A percentile compares a stretch with the other conserved stretches of the same genome.
These are phyloP conservation scores for Rhinocladiella similis DNA, from an alignment of 2,329 filamentous ascomycete genomes.

Conservation along the genomic window DNA sequence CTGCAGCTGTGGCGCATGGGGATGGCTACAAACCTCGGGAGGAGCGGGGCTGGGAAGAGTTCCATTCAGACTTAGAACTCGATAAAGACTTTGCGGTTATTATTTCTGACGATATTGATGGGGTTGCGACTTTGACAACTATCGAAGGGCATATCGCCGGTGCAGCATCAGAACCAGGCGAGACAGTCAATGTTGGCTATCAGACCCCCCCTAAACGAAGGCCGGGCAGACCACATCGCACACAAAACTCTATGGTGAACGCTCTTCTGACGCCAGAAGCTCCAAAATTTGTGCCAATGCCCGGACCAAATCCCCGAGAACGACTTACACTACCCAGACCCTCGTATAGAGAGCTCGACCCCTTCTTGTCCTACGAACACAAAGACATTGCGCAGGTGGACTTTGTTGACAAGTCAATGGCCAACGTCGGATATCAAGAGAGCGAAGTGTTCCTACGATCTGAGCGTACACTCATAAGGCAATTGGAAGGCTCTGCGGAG, in stretches of 20 bases:
- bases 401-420: conserved; percentile 96
- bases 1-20: conserved; percentile 82
- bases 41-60: conserved; percentile 96
- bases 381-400: conserved; percentile 81
- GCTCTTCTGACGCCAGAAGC: conserved; percentile 60
- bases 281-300: conserved; percentile 51
- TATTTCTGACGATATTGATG: conserved; percentile 81
- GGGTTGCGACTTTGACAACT: conserved; percentile 52
- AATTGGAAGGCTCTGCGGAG: conserved; percentile 62
- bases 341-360: conserved; percentile 48
- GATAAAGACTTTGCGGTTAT: conserved; percentile 77
- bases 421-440: conserved; percentile 92
- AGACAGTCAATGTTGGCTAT: conserved; percentile 93
- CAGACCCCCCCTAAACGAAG: conserved; percentile 62
- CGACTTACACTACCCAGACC: conserved; percentile 51
- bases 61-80: conserved; percentile 92
- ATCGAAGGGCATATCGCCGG: conserved; percentile 20
- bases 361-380: conserved; percentile 63
- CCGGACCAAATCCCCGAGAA: conserved; percentile 51
- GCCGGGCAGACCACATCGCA: conserved; percentile 65
- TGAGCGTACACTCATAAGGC: conserved; percentile 67
- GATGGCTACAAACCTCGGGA: conserved; percentile 97
- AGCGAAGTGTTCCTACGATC: conserved; percentile 84
- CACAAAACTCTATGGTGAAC: conserved; percentile 61
- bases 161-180: conserved; percentile 39